These are phyloP conservation scores for Endogone sp. DNA, from an alignment of 192 early-diverging fungal species.

Conservation along the genomic window DNA sequence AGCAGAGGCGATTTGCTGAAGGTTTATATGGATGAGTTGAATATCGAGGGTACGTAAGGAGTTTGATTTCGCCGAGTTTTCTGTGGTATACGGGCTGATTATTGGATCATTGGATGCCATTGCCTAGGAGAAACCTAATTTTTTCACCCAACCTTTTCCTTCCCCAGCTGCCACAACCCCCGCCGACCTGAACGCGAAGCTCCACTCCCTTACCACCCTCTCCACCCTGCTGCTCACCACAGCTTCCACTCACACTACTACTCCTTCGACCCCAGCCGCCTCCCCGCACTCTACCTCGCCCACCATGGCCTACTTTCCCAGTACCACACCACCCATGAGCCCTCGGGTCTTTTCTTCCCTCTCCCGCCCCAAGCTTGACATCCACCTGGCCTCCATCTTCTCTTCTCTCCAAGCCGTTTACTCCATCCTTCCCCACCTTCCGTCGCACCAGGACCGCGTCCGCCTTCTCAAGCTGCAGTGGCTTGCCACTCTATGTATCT, in stretches of 20 bases:
- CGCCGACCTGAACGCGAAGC: too few relatives aligned
- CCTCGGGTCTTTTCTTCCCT: background rate
- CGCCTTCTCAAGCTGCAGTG: background rate
- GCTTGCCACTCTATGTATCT: background rate
- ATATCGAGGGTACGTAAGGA: background rate
- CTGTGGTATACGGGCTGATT: too few relatives aligned
- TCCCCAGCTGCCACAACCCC: too few relatives aligned
- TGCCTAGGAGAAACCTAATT: too few relatives aligned
- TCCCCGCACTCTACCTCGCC: too few relatives aligned
- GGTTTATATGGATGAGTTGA: background rate
- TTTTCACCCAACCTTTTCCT: too few relatives aligned
- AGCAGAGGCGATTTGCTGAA: background rate
- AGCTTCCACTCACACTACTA: too few relatives aligned
- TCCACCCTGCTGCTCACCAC: too few relatives aligned
- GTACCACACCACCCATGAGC: background rate
- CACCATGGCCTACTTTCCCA: too few relatives aligned
- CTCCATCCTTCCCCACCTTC: background rate
- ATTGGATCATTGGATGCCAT: too few relatives aligned
- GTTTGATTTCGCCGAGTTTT: background rate
- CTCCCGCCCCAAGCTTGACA: constrained; percentile 1
- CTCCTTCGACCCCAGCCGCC: too few relatives aligned
- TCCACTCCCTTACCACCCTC: too few relatives aligned
- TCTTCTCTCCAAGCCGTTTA: background rate
- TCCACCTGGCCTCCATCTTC: background rate
- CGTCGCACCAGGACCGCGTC: background rate